Evolutionary conservation across 495 filamentous ascomycete species (phyloP), one percentile per base, ranked within the genome.

Genomic region (Penicillium paradoxum): DNA sequence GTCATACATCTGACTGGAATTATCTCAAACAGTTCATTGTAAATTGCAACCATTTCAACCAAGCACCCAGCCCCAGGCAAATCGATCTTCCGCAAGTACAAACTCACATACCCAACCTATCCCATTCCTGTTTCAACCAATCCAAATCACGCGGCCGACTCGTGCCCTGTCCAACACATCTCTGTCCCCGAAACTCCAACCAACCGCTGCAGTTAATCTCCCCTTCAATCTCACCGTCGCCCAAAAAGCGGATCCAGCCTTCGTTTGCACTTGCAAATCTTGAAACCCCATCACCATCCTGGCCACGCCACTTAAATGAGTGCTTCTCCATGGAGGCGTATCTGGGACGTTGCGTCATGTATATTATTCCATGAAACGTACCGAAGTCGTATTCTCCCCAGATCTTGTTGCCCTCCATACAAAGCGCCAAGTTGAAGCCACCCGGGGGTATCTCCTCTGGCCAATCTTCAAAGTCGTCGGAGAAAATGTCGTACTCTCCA

Each of bases 371-470:
- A n/a, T 51, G 38, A 24, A 57, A 60, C 36, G 36, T 55, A 27
- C 57, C 57, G 37, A 65, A 59, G 43, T 63, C 57, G 43, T 58
- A 65, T 14, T 56, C 56, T 4, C 60, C 62, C 62, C 60, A 65
- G 14, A 65, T 18, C 0, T 30, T 17, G 34, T 56, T 49, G 13
- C 40, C 44, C 14, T 60, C 62, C n/a, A 65, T 53, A 32, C 52
- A 38, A 11, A 65, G 51, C 22, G 45, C 46, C 0, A 65, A 24
- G 10, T 57, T 53, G 3, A 57, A 41, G 17, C 51, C 34, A 30
- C 32, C 29, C 3, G 7, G 11, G 6, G 40, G 19, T 3, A 42
- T 14, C 3, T 9, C 19, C 4, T 24, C 9, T 11, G 40, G 13
- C 18, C 18, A 25, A 24, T 24, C 40, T 22, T 22, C 11, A 24